These are phyloP conservation scores for Eimeria praecox DNA, from an alignment of 169 alveolate genomes.

Conservation along the genomic window DNA sequence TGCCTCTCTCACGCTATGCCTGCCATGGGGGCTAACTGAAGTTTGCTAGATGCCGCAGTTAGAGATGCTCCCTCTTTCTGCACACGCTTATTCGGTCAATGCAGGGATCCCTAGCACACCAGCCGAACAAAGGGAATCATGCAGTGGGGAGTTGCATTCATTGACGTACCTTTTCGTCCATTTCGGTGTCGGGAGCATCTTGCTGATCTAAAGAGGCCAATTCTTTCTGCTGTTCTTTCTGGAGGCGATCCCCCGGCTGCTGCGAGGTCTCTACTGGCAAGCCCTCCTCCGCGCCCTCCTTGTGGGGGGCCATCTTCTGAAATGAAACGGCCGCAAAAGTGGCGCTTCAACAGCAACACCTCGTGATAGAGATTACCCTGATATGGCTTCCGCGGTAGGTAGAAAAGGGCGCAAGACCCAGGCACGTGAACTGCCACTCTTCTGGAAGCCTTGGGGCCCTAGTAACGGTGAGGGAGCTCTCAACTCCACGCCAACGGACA, in stretches of 20 bases:
- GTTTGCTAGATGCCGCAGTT: neutral
- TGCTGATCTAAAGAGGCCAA: slow-evolving; percentile 64
- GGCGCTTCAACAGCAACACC: neutral
- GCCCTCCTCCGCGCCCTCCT: slow-evolving; percentile 47
- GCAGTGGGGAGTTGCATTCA: no score
- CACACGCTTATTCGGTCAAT: neutral
- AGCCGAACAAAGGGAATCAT: neutral
- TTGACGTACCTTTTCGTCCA: slow-evolving; percentile 59
- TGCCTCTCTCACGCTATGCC: neutral
- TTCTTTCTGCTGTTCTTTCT: slow-evolving; percentile 66
- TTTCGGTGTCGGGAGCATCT: slow-evolving; percentile 54
- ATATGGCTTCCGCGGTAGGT: no score
- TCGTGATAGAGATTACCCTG: neutral
- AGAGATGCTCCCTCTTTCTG: neutral
- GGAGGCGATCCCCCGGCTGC: slow-evolving; percentile 68
- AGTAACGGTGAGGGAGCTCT: neutral
- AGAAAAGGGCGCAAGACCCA: neutral
- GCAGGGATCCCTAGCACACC: neutral
- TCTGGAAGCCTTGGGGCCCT: neutral
- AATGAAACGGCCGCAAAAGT: neutral
- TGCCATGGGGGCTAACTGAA: neutral
- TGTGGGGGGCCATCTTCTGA: slow-evolving; percentile 45
- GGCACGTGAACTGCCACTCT: neutral
- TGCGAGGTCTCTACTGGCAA: slow-evolving; percentile 1
- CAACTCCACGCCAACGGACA: neutral